These are phyloP conservation scores for Purshia tridentata DNA, from an alignment of 306 rosid genomes.

Conservation along the genomic window DNA sequence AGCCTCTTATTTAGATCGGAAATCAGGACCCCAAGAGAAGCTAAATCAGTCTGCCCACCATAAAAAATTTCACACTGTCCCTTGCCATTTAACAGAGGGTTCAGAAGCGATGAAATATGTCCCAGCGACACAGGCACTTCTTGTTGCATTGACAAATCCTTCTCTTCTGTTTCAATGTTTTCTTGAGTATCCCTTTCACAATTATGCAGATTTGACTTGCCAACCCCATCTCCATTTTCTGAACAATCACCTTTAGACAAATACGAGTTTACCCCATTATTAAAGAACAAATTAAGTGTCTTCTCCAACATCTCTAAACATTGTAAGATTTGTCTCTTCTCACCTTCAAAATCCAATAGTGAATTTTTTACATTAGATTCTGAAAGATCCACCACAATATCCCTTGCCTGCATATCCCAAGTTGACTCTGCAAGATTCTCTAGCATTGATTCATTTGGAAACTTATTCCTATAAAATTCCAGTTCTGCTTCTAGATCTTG, in stretches of 20 bases:
- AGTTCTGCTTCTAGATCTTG: constrained; percentile 67
- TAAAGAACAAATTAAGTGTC: constrained; percentile 48
- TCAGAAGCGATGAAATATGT: constrained; percentile 25
- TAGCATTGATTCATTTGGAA: constrained; percentile 42
- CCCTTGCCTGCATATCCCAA: constrained; percentile 64
- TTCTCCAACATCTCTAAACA: constrained; percentile 69
- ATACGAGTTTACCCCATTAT: constrained; percentile 23
- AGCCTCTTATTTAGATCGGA: constrained; percentile 52
- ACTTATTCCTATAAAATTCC: constrained; percentile 50
- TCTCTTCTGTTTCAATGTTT: constrained; percentile 25
- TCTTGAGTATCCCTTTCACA: constrained; percentile 26
- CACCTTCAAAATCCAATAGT: constrained; percentile 52
- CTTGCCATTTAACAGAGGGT: constrained; percentile 27
- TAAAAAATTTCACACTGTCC: constrained; percentile 33
- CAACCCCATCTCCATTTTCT: constrained; percentile 26
- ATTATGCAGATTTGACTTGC: constrained; percentile 10
- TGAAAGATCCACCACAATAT: constrained; percentile 62
- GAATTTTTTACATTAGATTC: constrained; percentile 39
- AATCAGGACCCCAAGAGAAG: constrained; percentile 37
- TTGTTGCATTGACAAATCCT: constrained; percentile 28
- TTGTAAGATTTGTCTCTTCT: constrained; percentile 49
- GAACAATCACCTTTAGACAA: constrained; percentile 30
- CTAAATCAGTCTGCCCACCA: constrained; percentile 31
- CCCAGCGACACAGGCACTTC: constrained; percentile 33
- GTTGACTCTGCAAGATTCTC: constrained; percentile 38